phyloP scores from a whole-genome alignment of 2,329 filamentous ascomycete species.

The Ceratocystis lukuohia region DNA sequence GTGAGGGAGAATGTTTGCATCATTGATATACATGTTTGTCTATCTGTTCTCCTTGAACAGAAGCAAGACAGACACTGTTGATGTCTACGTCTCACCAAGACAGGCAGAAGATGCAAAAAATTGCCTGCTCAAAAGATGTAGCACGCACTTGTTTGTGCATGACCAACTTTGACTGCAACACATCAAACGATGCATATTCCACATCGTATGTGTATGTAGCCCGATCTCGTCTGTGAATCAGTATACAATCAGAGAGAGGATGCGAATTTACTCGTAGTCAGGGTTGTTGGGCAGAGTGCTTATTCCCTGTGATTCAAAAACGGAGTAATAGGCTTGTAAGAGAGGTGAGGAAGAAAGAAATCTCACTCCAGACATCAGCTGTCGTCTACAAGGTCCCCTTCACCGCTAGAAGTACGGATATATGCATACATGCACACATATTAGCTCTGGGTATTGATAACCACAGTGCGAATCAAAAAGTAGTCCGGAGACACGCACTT shows the following conservation, averaged over 20 bases:
- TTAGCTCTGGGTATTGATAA: background rate
- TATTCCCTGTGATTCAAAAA: background rate
- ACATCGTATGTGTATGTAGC: background rate
- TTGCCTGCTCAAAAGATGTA: background rate
- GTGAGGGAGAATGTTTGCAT: no score
- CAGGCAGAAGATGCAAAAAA: background rate
- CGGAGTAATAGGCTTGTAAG: background rate
- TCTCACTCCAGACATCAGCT: background rate
- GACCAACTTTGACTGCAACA: background rate
- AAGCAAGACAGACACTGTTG: background rate
- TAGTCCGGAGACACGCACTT: background rate
- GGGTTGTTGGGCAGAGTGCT: background rate
- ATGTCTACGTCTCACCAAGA: background rate
- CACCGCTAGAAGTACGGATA: slow-evolving; percentile 1
- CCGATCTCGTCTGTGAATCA: background rate
- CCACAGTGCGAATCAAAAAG: background rate
- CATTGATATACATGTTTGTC: no score
- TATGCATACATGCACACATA: background rate
- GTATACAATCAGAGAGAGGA: background rate
- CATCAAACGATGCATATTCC: background rate
- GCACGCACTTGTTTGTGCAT: background rate
- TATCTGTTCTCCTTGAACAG: background rate
- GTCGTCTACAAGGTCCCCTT: background rate
- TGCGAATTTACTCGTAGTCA: background rate
- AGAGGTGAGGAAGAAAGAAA: background rate